Percentiles rank a stretch among this genome's conserved stretches.
Evolutionary conservation across 2,329 filamentous ascomycete genomes (phyloP).

Genomic region (Metarhizium guizhouense): DNA sequence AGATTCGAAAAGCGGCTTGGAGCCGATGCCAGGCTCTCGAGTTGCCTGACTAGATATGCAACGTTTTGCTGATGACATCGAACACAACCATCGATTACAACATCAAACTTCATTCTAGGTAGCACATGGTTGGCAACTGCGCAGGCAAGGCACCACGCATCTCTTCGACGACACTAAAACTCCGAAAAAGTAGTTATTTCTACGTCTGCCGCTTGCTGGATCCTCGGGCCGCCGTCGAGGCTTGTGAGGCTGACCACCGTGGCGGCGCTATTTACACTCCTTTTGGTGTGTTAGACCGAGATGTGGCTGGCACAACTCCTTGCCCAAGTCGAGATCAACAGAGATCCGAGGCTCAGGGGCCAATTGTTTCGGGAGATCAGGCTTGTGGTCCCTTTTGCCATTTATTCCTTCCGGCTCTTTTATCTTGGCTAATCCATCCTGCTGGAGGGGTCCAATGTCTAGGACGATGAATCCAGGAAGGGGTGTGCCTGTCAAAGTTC

Average conservation of each 20-base stretch:
- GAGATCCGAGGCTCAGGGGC: not conserved
- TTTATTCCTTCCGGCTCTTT: not conserved
- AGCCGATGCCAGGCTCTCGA: not conserved
- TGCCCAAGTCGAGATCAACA: slow-evolving; percentile 1
- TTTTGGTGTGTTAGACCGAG: not conserved
- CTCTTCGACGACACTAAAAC: too few relatives aligned
- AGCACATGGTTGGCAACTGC: not conserved
- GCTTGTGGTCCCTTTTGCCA: slow-evolving; percentile 2
- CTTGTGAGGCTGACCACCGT: not conserved
- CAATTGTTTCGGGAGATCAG: slow-evolving; percentile 1
- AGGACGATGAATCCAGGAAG: not conserved
- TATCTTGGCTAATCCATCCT: not conserved
- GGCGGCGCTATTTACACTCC: not conserved
- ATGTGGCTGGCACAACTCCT: slow-evolving; percentile 1
- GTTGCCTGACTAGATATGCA: not conserved
- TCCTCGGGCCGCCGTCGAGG: not conserved
- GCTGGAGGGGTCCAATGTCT: not conserved
- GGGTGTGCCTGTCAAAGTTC: slow-evolving; percentile 1
- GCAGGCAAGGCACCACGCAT: not conserved
- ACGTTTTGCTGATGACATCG: too few relatives aligned
- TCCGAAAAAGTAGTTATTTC: not conserved
- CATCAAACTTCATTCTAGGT: not conserved
- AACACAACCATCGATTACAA: too few relatives aligned
- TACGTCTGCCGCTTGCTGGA: not conserved
- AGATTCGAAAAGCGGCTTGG: not conserved